Base-by-base conservation (phyloP, 495 filamentous ascomycete genomes). In the Daldinia bambusicola region DNA sequence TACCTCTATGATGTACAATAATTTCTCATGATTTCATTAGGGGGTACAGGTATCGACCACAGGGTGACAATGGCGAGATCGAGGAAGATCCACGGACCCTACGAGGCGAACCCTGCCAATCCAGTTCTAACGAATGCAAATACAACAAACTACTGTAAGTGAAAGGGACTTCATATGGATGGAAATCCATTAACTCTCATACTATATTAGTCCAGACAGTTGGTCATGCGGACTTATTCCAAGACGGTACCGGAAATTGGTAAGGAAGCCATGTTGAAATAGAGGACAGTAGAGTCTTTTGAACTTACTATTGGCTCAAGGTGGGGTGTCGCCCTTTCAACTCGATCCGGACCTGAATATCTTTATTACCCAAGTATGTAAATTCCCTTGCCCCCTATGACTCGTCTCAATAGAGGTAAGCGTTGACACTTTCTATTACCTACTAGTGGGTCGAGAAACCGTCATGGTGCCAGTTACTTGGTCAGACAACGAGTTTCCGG, bases 1-100 rank as follows among this genome's bases (percentile, higher is more conserved):
- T 3, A 38, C 13, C 14, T 1, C 2, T 13, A 9, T 4, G 13
- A 41, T 2, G 8, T 4, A 26, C n/a, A 1, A n/a, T 59, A 5
- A 26, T 16, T 31, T 48, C 6, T 0, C 2, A 31, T 18, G 18
- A 16, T n/a, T 59, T 8, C 41, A 34, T 53, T 26, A 80, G 79
- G 81, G 0, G 89, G 89, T 22, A 91, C 89, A 0, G 86, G 81
- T 4, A 74, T 88, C 13, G 79, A 81, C 22, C 88, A 90, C 70
- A 80, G 81, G 73, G 83, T 81, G 69, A 86, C 71, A 53, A 89
- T 87, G 78, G 85, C 79, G 30, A 74, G 83, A 56, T 77, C 88
- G 55, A 70, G 74, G 80, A 74, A 71, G 37, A 74, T 87, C 14
- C 75, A 70, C 7, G 89, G 89, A 1, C 89, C 89, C 0, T 90